Evolutionary conservation across 2,329 filamentous ascomycete species (phyloP), one percentile per base, ranked within the genome.

Genomic region (Atkinsonella texensis): DNA sequence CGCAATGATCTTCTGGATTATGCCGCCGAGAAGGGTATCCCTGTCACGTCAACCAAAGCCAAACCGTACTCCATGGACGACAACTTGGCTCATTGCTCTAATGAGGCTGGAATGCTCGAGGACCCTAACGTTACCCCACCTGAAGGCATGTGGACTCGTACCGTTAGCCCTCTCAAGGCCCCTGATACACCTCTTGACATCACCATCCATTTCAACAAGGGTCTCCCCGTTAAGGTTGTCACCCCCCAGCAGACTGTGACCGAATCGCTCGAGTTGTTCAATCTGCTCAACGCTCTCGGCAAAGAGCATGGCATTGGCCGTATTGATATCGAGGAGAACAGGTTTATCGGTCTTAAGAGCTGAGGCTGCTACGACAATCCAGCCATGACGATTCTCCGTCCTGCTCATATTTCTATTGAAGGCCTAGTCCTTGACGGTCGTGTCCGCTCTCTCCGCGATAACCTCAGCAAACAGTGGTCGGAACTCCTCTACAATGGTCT

Each of bases 31-130:
- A 47, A 53, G 42, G 31, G 38, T 11, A 40, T 53, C 17, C 51
- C 48, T 18, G 51, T 53, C 23, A 53, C 35, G 9, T 53, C 51
- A 18, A 53, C 51, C 38, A 46, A 42, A 38, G 33, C 38, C 2
- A 47, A 46, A 43, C 48, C 51, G 33, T 47, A 33, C 8, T 53
- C 48, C 8, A 53, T 53, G 51, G 51, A 53, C 43, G 48, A 31
- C 13, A 50, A 53, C 43, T 31, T 53, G 43, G 39, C 45, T 12
- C 48, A 47, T 38, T 46, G 42, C 49, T 51, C 49, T 28, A 46
- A 51, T 28, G 49, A 51, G 35, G 42, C 49, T n/a, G 49, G 49
- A 18, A 39, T 51, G 20, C 42, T 46, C 2, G 49, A 51, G 23
- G 33, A 51, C 11, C 49, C 49, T 11, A 41, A 51, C n/a, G 33